These are phyloP conservation scores for Didymella pinodella DNA, from an alignment of 2,329 filamentous ascomycete species.

Conservation along the genomic window DNA sequence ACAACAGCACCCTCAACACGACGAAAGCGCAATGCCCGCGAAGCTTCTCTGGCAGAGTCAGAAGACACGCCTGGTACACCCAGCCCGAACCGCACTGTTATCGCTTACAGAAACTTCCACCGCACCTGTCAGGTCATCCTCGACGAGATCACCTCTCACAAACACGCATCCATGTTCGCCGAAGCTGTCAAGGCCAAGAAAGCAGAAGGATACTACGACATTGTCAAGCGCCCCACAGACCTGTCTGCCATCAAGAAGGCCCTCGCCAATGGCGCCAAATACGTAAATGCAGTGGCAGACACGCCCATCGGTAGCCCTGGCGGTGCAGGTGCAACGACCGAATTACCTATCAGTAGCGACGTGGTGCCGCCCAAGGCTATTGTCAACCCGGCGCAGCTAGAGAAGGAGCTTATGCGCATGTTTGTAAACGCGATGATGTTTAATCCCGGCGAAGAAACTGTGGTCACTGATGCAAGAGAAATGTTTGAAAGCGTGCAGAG, in stretches of 20 bases:
- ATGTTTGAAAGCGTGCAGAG: constrained; percentile 91
- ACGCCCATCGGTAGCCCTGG: constrained; percentile 67
- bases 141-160: constrained; percentile 61
- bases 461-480: constrained; percentile 85
- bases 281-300: constrained; percentile 65
- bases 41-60: constrained; percentile 42
- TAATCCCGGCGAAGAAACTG: constrained; percentile 88
- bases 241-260: constrained; percentile 61
- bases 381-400: constrained; percentile 90
- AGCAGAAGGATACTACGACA: constrained; percentile 61
- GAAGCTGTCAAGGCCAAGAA: constrained; percentile 59
- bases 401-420: constrained; percentile 94
- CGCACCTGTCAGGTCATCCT: constrained; percentile 59
- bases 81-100: constrained; percentile 44
- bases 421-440: constrained; percentile 99
- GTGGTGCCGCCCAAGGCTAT: constrained; percentile 86
- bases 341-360: constrained; percentile 74
- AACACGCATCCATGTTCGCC: constrained; percentile 61
- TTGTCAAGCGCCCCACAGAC: constrained; percentile 61
- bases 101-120: constrained; percentile 59
- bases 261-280: constrained; percentile 61
- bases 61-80: constrained; percentile 43
- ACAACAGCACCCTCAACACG: constrained; percentile 45
- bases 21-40: constrained; percentile 52
- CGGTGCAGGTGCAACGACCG: constrained; percentile 56